Evolutionary conservation across 2,329 filamentous ascomycete species (phyloP).

Genomic region (Aureobasidium sp.): DNA sequence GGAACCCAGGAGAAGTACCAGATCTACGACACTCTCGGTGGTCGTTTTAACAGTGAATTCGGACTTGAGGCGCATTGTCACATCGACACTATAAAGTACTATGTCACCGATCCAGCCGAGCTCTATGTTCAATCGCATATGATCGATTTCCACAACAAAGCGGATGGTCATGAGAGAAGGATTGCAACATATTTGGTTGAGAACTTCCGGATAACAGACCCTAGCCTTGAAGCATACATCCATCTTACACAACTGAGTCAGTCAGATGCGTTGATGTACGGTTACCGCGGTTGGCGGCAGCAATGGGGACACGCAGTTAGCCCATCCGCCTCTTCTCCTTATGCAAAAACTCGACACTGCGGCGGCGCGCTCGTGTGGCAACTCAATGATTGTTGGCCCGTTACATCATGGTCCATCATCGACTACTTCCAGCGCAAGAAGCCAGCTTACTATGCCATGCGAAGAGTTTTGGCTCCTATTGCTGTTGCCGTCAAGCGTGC

Average conservation of each 20-base stretch:
- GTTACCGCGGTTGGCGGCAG: constrained; percentile 58
- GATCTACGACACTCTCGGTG: constrained; percentile 77
- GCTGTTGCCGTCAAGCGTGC: constrained; percentile 60
- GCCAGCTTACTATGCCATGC: constrained; percentile 68
- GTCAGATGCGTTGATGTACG: constrained; percentile 52
- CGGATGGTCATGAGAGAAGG: constrained; percentile 75
- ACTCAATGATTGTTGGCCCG: constrained; percentile 80
- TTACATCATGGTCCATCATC: constrained; percentile 69
- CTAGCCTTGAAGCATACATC: constrained; percentile 46
- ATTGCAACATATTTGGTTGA: constrained; percentile 85
- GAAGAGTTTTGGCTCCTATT: constrained; percentile 65
- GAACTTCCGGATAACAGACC: constrained; percentile 58
- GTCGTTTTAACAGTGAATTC: constrained; percentile 90
- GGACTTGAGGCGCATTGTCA: constrained; percentile 90
- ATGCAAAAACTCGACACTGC: constrained; percentile 49
- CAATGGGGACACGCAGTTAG: constrained; percentile 57
- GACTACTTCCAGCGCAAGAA: constrained; percentile 75
- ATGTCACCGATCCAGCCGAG: constrained; percentile 64
- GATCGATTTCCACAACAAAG: constrained; percentile 94
- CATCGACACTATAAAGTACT: constrained; percentile 74
- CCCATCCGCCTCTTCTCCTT: too few relatives aligned
- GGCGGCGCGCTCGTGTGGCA: constrained; percentile 76
- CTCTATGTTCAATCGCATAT: constrained; percentile 78
- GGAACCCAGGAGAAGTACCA: constrained; percentile 77
- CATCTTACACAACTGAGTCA: constrained; percentile 52